Evolutionary conservation across 2,329 filamentous ascomycete species (phyloP), one percentile per base, ranked within the genome.

Genomic region (Stagonosporopsis chrysanthemi): DNA sequence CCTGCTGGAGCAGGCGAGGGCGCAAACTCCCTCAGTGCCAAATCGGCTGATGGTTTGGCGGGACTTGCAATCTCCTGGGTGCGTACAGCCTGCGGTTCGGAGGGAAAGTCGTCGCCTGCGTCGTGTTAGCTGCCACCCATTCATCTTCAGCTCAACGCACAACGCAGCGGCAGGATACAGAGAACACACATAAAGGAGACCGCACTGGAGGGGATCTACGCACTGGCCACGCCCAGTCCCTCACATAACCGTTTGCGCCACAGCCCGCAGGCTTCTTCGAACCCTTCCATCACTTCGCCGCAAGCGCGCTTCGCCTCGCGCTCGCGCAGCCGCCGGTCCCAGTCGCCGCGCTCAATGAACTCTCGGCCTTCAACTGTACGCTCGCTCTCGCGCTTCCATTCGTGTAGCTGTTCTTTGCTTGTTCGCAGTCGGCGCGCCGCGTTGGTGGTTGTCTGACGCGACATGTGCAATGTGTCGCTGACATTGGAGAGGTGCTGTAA

Each of bases 381-480:
- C 68, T 97, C 92, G 58, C 91, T 88, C 69, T 98, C 95, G 56
- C 86, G 86, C 62, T 88, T 86, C 81, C 97, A 88, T 68, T 97
- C 94, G 2, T 88, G 86, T 1, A 98, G 89, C 59, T 96, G 86
- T 73, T 96, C 93, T 67, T 89, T 90, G 6, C 91, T 92, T 33
- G 87, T 90, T 65, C 90, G 89, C 48, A 99, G 80, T 41, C 92
- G 86, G 52, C 95, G 83, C 2, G 89, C 88, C 1, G 94, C 95
- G 9, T 90, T 89, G 3, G 88, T 90, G 0, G 91, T 95, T 1
- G 91, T 90, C 77, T 98, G 94, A 12, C 92, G 88, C 29, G 90
- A 92, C 89, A 98, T 97, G 77, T 98, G 94, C 31, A 99, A 82
- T 3, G 91, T 93, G 74, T 99, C 95, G 6, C 91, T 92, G 4